Conservation (phyloP, 2,329 filamentous ascomycete genomes). For the Paraphaeosphaeria sporulosa region DNA sequence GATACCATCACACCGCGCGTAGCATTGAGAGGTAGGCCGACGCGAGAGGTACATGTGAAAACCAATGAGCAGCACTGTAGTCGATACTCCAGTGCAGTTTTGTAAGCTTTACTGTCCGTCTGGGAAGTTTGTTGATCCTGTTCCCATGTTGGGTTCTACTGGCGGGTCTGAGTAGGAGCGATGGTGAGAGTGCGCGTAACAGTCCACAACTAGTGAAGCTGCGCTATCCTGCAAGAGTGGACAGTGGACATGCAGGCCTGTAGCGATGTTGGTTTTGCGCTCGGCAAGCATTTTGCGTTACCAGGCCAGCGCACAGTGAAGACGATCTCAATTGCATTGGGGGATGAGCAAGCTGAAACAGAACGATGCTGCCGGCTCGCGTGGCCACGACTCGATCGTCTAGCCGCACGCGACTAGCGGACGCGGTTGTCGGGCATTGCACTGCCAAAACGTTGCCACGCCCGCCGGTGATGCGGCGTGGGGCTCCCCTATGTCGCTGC, state of each 20-base stretch:
- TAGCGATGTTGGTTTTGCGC: background rate
- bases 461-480: background rate
- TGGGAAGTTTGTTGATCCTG: background rate
- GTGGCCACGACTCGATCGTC: conserved; percentile 11
- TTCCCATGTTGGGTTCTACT: background rate
- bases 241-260: too few species aligned
- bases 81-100: background rate
- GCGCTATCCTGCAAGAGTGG: too few species aligned
- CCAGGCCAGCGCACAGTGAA: background rate
- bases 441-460: background rate
- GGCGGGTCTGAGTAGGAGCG: too few species aligned
- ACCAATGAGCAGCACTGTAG: background rate
- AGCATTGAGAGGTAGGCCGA: background rate
- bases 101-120: too few species aligned
- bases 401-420: conserved; percentile 1
- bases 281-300: background rate
- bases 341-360: conserved; percentile 16
- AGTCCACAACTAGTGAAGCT: too few species aligned
- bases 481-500: background rate
- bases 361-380: background rate
- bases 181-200: too few species aligned
- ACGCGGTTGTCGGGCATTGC: background rate
- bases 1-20: conserved; percentile 11
- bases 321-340: background rate
- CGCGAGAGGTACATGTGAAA: background rate